Conservation (phyloP, 2,329 filamentous ascomycete genomes). For the Arthrobotrys sphaeroides region DNA sequence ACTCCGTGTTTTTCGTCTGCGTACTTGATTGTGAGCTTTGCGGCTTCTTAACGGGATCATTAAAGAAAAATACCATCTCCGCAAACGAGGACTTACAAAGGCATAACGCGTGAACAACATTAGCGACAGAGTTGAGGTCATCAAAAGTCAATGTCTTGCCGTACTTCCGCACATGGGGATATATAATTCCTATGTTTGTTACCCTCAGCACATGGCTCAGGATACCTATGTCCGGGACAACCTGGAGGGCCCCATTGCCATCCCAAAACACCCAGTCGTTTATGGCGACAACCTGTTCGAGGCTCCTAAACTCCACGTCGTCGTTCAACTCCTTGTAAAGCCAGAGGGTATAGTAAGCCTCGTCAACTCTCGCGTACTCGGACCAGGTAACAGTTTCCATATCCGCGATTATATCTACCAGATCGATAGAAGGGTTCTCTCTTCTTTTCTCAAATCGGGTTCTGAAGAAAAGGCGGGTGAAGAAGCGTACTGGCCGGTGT, state of each 20-base stretch:
- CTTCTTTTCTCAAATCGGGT: conserved; percentile 1
- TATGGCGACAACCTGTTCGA: not conserved
- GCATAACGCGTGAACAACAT: not conserved
- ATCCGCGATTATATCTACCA: not conserved
- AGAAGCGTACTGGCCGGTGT: conserved; percentile 13
- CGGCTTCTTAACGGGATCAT: not conserved
- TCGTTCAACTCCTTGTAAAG: conserved; percentile 27
- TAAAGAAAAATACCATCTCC: not conserved
- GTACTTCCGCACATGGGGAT: not conserved
- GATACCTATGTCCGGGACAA: conserved; percentile 21
- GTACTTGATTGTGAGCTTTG: not conserved
- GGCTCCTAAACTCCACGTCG: not conserved
- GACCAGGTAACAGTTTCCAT: conserved; percentile 22
- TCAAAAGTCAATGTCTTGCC: not conserved
- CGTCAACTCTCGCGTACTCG: conserved; percentile 31
- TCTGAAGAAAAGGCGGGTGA: conserved; percentile 26
- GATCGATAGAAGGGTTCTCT: not conserved
- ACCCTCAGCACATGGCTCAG: conserved; percentile 12
- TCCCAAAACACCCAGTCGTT: conserved; percentile 25
- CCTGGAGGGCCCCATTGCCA: not conserved
- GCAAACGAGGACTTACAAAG: conserved; percentile 28
- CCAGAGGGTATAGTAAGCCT: conserved; percentile 44
- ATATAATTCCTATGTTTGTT: conserved; percentile 27
- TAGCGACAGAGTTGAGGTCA: not conserved
- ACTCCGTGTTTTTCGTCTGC: conserved; percentile 30